Base-by-base conservation (phyloP, 2,329 filamentous ascomycete species). In the Cercospora berteroae region DNA sequence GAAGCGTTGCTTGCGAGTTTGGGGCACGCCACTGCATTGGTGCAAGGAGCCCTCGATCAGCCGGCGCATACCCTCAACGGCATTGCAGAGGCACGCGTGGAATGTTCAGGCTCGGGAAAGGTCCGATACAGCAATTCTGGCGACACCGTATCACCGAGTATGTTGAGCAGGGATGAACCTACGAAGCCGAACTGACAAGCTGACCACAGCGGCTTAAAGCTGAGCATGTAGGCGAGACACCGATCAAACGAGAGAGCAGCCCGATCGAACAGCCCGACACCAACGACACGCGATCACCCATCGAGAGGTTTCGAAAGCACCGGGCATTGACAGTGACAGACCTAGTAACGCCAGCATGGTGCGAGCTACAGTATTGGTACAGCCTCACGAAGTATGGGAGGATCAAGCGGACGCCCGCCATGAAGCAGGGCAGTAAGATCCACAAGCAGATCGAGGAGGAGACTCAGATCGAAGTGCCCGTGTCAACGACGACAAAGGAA, bases 351-450 rank as follows among this genome's bases (percentile, higher is more conserved):
- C 94, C 94, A 2, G 90, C 94, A 7, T 99, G 95, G 95, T 99
- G 95, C 78, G 94, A 99, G 79, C 79, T 98, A 67, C 94, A 98
- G 78, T 96, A 97, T 75, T 93, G 89, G 83, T 97, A 96, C 80
- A 92, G 88, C 0, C 84, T 99, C 64, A 91, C 89, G 3, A 89
- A 87, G 64, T 87, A 90, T 75, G 95, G 94, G 0, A 87, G 87
- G 66, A 94, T 91, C 77, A 90, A 86, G 63, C 84, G 84, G 36
- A 98, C 94, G 0, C 79, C 86, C 2, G 93, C 92, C 0, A 99
- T 99, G 95, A 90, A 89, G 76, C 85, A 88, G 63, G 95, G 95
- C 0, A 89, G 88, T 42, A 88, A 85, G 42, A 87, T 98, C 10
- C 95, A 99, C 73, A 88, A 93, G 75, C 86, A 85, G 39, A 85